phyloP scores from a whole-genome alignment of 495 filamentous ascomycete genomes.

The Lophiotrema nucula region DNA sequence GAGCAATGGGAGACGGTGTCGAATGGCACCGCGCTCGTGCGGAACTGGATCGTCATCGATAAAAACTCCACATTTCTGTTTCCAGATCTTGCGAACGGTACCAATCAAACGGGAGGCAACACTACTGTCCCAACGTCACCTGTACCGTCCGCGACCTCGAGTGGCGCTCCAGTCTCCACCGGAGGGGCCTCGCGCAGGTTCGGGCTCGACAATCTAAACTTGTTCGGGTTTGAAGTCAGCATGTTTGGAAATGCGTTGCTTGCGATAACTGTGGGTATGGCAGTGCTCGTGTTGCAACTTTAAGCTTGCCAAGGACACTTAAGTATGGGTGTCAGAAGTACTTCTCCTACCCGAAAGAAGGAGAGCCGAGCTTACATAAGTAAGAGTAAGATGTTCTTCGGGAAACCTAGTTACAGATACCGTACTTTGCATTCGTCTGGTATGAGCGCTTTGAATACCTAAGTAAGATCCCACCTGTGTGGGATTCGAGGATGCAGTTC shows the following conservation, averaged over 20 bases:
- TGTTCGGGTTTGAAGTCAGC: conserved; percentile 1
- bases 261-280: background rate
- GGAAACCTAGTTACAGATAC: too few species aligned
- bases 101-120: conserved; percentile 5
- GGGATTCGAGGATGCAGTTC: too few species aligned
- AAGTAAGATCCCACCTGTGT: too few species aligned
- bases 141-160: background rate
- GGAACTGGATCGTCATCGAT: conserved; percentile 54
- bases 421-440: too few species aligned
- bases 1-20: conserved; percentile 49
- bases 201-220: too few species aligned
- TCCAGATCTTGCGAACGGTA: conserved; percentile 14
- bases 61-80: conserved; percentile 41
- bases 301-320: background rate
- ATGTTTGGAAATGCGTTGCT: background rate
- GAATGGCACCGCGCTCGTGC: conserved; percentile 50
- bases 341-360: too few species aligned
- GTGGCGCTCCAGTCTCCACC: background rate
- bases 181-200: background rate
- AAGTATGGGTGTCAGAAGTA: too few species aligned
- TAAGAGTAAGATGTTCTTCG: too few species aligned
- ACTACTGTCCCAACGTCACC: background rate
- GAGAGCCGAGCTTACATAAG: too few species aligned
- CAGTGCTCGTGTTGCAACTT: background rate
- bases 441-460: too few species aligned